A percentile compares a stretch with the other conserved stretches of the same genome.
Conservation (phyloP, 805 yeast genomes). For the Vanderwaltozyma tropicalis region DNA sequence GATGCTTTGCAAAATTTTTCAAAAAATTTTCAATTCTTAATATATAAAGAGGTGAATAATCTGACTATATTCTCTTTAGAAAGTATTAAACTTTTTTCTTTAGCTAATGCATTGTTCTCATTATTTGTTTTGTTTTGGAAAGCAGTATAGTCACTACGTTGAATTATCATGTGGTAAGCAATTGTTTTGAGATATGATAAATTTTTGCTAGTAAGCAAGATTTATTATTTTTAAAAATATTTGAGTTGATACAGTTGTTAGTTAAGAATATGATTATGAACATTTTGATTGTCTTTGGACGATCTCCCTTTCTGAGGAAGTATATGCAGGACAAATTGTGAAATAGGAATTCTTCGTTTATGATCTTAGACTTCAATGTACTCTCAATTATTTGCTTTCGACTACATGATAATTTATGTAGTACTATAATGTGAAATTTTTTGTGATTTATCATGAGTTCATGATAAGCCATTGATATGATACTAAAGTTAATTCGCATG, state of each 20-base stretch:
- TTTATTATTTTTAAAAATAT: not conserved
- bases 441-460: constrained; percentile 17
- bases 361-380: constrained; percentile 30
- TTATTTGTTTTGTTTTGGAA: too few relatives aligned
- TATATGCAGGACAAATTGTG: constrained; percentile 62
- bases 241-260: not conserved
- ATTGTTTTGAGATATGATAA: too few relatives aligned
- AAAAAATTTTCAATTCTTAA: too few relatives aligned
- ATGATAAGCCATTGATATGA: constrained; percentile 18
- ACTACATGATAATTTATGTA: not conserved
- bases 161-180: too few relatives aligned
- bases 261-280: constrained; percentile 21
- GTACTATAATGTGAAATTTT: not conserved
- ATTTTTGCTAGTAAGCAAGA: constrained; percentile 1
- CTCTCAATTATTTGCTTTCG: not conserved
- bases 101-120: too few relatives aligned
- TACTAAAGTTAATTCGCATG: not conserved
- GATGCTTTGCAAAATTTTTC: too few relatives aligned
- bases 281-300: constrained; percentile 23
- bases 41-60: too few relatives aligned
- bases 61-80: too few relatives aligned
- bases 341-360: constrained; percentile 70
- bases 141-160: too few relatives aligned
- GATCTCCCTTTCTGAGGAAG: constrained; percentile 48
- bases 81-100: too few relatives aligned